Evolutionary conservation across 192 early-diverging fungal species (phyloP).

Genomic region (Allomyces arbusculus): DNA sequence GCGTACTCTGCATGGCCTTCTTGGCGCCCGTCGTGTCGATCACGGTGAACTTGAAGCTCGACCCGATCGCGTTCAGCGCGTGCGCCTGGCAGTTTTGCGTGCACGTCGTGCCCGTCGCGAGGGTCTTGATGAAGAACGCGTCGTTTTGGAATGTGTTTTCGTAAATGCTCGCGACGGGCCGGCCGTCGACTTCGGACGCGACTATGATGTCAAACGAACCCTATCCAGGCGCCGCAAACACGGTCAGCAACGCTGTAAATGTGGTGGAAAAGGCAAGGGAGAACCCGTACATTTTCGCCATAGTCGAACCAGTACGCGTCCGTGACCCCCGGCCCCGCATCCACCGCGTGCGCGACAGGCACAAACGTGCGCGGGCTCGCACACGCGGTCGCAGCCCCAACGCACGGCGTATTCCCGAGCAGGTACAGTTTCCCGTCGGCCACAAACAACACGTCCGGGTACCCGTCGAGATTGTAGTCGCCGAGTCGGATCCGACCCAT

Average conservation of each 20-base stretch:
- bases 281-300: constrained; percentile 57
- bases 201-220: constrained; percentile 65
- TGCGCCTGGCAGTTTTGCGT: background rate
- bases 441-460: constrained; percentile 65
- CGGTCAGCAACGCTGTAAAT: no score
- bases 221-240: constrained; percentile 13
- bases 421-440: constrained; percentile 38
- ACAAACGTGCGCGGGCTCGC: constrained; percentile 34
- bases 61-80: background rate
- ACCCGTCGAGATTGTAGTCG: constrained; percentile 80
- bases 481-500: constrained; percentile 25
- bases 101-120: background rate
- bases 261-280: no score
- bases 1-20: background rate
- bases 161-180: constrained; percentile 25
- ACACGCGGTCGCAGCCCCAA: constrained; percentile 15
- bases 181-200: constrained; percentile 15
- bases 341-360: constrained; percentile 40
- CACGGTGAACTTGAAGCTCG: constrained; percentile 61
- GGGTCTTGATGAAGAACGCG: constrained; percentile 78
- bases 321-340: constrained; percentile 24
- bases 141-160: constrained; percentile 85
- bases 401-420: constrained; percentile 44
- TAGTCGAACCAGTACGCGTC: constrained; percentile 61
- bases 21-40: constrained; percentile 54